phyloP scores from a whole-genome alignment of 2,329 filamentous ascomycete genomes.

The Colletotrichum euphorbiae region DNA sequence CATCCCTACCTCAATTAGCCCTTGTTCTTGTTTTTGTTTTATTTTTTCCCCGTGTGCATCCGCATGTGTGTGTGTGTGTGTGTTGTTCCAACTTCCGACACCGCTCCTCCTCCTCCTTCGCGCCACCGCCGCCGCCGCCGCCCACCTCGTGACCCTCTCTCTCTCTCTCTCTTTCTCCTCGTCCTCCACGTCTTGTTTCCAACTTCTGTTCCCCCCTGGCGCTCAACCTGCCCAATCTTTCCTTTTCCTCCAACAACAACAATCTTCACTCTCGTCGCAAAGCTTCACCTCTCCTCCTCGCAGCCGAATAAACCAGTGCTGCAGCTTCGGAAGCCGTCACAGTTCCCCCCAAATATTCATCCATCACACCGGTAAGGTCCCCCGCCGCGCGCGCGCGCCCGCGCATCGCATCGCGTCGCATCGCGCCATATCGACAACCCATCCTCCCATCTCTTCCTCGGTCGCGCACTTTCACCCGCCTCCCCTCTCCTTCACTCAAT shows the following conservation, averaged over 20 bases:
- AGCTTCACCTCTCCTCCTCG: neutral
- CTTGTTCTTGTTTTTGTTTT: slow-evolving; percentile 4
- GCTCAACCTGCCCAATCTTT: neutral
- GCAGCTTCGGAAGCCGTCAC: slow-evolving; percentile 19
- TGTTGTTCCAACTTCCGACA: neutral
- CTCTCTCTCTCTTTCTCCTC: neutral
- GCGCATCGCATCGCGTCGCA: neutral
- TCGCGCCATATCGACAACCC: neutral
- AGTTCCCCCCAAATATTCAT: neutral
- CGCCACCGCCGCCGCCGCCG: neutral
- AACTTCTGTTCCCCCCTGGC: neutral
- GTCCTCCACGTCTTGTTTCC: slow-evolving; percentile 14
- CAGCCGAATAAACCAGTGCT: neutral
- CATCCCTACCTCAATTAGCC: neutral
- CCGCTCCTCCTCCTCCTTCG: slow-evolving; percentile 3
- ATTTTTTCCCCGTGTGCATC: too few species aligned
- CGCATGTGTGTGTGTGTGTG: neutral
- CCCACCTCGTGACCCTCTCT: slow-evolving; percentile 12
- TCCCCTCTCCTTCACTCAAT: neutral
- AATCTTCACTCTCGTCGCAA: neutral
- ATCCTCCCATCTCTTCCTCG: neutral
- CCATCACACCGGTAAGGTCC: neutral
- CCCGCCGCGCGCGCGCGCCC: neutral
- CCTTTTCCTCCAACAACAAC: neutral
- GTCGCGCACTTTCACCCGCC: slow-evolving; percentile 22